Percentiles rank a stretch among this genome's conserved stretches.
phyloP scores from a whole-genome alignment of 495 filamentous ascomycete species.

The Chaetomium cochliodes region DNA sequence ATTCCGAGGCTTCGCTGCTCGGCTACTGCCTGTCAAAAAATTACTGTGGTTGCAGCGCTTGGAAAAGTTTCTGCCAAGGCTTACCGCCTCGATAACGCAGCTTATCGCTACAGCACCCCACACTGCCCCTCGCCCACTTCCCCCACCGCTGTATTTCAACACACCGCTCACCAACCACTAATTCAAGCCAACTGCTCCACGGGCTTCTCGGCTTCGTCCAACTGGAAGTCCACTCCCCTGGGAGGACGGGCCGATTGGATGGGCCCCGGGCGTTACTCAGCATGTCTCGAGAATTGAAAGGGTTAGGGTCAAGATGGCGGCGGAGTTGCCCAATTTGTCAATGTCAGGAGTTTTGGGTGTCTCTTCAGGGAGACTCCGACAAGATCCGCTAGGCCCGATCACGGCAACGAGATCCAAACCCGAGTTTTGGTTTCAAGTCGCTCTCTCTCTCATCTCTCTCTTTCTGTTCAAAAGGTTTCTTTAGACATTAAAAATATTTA shows the following conservation, averaged over 20 bases:
- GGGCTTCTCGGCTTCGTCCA: not conserved
- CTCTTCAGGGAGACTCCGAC: slow-evolving; percentile 20
- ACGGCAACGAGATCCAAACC: slow-evolving; percentile 3
- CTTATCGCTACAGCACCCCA: slow-evolving; percentile 24
- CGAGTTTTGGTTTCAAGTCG: not conserved
- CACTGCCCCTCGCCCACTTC: slow-evolving; percentile 16
- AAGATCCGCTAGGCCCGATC: slow-evolving; percentile 2
- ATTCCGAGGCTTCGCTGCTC: not conserved
- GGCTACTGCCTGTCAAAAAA: slow-evolving; percentile 28
- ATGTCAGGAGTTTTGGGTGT: not conserved
- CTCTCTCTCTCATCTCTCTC: not conserved
- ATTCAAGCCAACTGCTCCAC: not conserved
- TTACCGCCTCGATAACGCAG: slow-evolving; percentile 42
- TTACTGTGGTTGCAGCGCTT: slow-evolving; percentile 29
- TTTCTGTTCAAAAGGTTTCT: not conserved
- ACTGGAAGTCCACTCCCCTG: not conserved
- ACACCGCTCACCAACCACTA: not conserved
- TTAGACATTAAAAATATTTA: not conserved
- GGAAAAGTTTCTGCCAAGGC: slow-evolving; percentile 35
- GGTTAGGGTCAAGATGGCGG: slow-evolving; percentile 7
- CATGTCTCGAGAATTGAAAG: not conserved
- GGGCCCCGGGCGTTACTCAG: not conserved
- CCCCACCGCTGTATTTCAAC: not conserved
- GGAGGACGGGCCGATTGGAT: slow-evolving; percentile 11
- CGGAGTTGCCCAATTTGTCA: slow-evolving; percentile 27